Percentiles rank a stretch among this genome's conserved stretches.
phyloP scores from a whole-genome alignment of 2,329 filamentous ascomycete species.

The Tolypocladium ophioglossoides region DNA sequence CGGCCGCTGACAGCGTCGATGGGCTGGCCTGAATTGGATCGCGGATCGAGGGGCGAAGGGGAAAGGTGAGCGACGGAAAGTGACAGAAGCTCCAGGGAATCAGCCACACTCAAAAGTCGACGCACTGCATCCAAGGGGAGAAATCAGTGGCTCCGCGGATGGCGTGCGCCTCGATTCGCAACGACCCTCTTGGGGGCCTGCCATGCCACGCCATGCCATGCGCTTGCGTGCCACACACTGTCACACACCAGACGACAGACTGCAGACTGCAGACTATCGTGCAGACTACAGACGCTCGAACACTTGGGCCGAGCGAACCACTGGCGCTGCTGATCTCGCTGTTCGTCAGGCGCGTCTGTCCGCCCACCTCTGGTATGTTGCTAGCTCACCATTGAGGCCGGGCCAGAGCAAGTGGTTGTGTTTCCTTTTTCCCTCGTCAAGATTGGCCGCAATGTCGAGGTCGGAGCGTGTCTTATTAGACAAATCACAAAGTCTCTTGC shows the following conservation, averaged over 20 bases:
- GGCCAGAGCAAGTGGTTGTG: neutral
- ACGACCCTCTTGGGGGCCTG: neutral
- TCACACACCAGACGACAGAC: too few species aligned
- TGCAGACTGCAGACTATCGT: too few species aligned
- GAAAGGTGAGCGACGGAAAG: too few species aligned
- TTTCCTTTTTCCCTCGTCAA: neutral
- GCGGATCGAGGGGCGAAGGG: too few species aligned
- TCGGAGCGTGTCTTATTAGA: neutral
- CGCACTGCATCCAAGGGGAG: too few species aligned
- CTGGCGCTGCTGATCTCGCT: neutral
- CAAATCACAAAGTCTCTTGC: neutral
- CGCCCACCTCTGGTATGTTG: neutral
- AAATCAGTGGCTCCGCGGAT: neutral
- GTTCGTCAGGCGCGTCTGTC: neutral
- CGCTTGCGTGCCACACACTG: neutral
- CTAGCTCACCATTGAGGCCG: neutral
- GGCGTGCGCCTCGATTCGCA: neutral
- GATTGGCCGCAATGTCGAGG: neutral
- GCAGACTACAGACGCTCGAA: too few species aligned
- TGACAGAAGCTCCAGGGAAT: neutral
- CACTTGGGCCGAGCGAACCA: neutral
- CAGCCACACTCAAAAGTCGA: neutral
- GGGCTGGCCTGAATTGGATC: too few species aligned
- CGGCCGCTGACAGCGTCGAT: too few species aligned
- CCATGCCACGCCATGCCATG: neutral